Evolutionary conservation across 768 basidiomycete genomes (phyloP).

Genomic region (Boletus bicolor): DNA sequence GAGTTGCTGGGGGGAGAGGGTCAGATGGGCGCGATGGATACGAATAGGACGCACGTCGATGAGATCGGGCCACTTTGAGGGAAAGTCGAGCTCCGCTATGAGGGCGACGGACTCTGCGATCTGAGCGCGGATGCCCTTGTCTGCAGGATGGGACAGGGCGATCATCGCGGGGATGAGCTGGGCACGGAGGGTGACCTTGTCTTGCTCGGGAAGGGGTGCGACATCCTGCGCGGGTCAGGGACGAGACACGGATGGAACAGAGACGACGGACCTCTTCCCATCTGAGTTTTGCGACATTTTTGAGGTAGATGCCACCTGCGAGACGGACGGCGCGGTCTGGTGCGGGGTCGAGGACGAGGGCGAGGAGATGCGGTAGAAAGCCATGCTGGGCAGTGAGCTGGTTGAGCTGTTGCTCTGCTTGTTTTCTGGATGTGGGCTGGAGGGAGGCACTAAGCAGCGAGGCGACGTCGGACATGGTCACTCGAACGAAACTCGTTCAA

Average conservation of each 20-base stretch:
- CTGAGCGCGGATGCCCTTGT: constrained; percentile 75
- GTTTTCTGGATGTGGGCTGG: constrained; percentile 64
- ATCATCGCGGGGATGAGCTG: constrained; percentile 93
- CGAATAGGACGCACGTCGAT: constrained; percentile 67
- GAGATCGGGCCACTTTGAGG: constrained; percentile 80
- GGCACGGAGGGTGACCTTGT: constrained; percentile 69
- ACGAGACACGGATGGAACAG: background rate
- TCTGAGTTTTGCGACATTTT: constrained; percentile 82
- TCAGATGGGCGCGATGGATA: constrained; percentile 11
- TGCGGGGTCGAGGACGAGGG: constrained; percentile 69
- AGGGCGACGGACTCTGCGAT: constrained; percentile 91
- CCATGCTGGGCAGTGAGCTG: constrained; percentile 66
- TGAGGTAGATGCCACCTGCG: constrained; percentile 86
- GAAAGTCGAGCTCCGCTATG: constrained; percentile 92
- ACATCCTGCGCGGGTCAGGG: constrained; percentile 52
- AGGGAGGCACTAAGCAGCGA: constrained; percentile 70
- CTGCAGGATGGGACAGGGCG: constrained; percentile 65
- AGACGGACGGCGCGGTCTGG: constrained; percentile 70
- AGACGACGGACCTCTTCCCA: constrained; percentile 76
- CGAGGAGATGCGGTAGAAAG: constrained; percentile 76
- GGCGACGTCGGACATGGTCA: constrained; percentile 62
- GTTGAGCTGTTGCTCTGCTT: constrained; percentile 76
- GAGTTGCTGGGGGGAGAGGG: constrained; percentile 67
- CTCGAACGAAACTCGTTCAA: background rate
- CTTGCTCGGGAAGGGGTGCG: constrained; percentile 62